Conservation (phyloP, 306 rosid genomes). For the Vachellia pachyceras region DNA sequence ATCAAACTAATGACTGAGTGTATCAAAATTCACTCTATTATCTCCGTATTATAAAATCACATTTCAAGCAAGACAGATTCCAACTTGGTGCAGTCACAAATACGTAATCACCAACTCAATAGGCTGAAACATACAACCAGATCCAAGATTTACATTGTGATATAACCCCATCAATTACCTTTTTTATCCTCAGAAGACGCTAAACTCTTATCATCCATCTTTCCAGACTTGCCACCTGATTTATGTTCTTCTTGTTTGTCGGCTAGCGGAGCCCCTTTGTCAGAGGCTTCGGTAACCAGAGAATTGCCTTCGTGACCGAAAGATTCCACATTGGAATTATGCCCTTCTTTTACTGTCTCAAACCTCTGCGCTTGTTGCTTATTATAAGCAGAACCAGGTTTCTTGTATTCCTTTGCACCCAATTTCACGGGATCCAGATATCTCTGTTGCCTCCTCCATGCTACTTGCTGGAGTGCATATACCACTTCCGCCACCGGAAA, state of each 20-base stretch:
- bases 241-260: slow-evolving; percentile 57
- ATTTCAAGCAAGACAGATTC: not conserved
- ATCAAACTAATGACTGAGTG: not conserved
- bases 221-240: slow-evolving; percentile 54
- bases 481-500: slow-evolving; percentile 82
- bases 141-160: slow-evolving; percentile 15
- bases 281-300: slow-evolving; percentile 38
- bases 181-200: slow-evolving; percentile 48
- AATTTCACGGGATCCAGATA: slow-evolving; percentile 60
- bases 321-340: slow-evolving; percentile 59
- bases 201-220: slow-evolving; percentile 49
- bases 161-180: slow-evolving; percentile 52
- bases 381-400: slow-evolving; percentile 61
- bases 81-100: not conserved
- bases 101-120: slow-evolving; percentile 14
- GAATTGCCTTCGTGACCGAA: slow-evolving; percentile 55
- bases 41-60: not conserved
- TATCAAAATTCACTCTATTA: slow-evolving; percentile 25
- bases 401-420: slow-evolving; percentile 66
- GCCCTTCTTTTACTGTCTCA: slow-evolving; percentile 61
- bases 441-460: slow-evolving; percentile 84
- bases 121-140: slow-evolving; percentile 3
- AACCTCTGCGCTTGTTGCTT: slow-evolving; percentile 67
- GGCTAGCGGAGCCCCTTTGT: slow-evolving; percentile 53
- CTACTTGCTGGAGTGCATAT: slow-evolving; percentile 76